Percentiles rank a stretch among this genome's conserved stretches.
Evolutionary conservation across 164 flowering plant genomes (phyloP).

Genomic region (Paratinospora sagittata): DNA sequence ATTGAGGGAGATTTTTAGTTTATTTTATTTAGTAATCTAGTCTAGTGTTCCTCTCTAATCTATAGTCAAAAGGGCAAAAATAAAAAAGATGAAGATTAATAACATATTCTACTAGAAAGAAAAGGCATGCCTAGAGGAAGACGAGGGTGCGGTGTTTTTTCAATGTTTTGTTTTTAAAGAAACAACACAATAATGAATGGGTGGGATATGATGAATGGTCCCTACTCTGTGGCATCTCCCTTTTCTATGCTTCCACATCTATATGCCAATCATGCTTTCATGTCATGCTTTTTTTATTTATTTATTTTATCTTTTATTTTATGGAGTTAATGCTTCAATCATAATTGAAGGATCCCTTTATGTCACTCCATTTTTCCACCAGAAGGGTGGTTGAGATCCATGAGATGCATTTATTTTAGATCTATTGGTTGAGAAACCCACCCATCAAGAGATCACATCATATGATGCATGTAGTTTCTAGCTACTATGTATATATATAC

Average conservation of each 20-base stretch:
- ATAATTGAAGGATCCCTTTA: not conserved
- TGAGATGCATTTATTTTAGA: not conserved
- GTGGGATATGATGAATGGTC: not conserved
- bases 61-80: not conserved
- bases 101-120: not conserved
- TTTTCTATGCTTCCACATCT: not conserved
- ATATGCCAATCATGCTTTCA: not conserved
- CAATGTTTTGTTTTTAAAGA: slow-evolving; percentile 3
- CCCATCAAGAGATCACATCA: not conserved
- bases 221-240: slow-evolving; percentile 5
- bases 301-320: not conserved
- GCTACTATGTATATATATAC: not conserved
- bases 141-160: not conserved
- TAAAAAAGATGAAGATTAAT: not conserved
- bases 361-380: not conserved
- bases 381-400: slow-evolving; percentile 1
- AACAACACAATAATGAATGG: slow-evolving; percentile 1
- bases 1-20: not conserved
- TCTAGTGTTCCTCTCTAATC: not conserved
- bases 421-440: not conserved
- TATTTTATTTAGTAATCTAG: not conserved
- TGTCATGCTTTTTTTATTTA: not conserved
- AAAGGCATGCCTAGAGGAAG: no score
- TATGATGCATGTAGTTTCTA: not conserved
- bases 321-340: not conserved